These are phyloP conservation scores for Psidium friedrichsthalianum DNA, from an alignment of 345 rosid species.

Conservation along the genomic window DNA sequence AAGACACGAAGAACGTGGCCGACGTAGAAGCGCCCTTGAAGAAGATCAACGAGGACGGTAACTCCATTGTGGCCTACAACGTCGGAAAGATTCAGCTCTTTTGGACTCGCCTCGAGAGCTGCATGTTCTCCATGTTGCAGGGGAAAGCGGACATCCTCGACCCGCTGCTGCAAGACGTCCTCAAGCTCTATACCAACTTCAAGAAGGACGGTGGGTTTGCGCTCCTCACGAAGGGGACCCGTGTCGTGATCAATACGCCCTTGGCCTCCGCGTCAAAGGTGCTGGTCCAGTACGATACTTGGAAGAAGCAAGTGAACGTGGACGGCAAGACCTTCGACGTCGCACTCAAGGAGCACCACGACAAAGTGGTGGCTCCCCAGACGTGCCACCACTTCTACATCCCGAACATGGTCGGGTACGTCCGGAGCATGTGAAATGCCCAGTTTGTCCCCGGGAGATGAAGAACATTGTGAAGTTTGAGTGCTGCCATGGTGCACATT, in stretches of 20 bases:
- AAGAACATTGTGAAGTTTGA: not conserved
- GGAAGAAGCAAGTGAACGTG: slow-evolving; percentile 4
- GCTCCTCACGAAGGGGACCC: not conserved
- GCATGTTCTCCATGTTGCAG: slow-evolving; percentile 6
- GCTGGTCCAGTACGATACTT: not conserved
- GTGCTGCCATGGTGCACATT: slow-evolving; percentile 7
- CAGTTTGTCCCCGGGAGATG: slow-evolving; percentile 1
- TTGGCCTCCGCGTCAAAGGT: not conserved
- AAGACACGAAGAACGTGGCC: not conserved
- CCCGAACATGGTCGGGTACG: not conserved
- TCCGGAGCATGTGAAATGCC: slow-evolving; percentile 1
- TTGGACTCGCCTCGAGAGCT: slow-evolving; percentile 1
- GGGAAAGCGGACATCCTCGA: not conserved
- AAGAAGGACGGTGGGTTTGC: slow-evolving; percentile 3
- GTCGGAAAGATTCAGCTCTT: not conserved
- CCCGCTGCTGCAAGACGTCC: slow-evolving; percentile 1
- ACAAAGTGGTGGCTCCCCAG: not conserved
- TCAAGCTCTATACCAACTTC: slow-evolving; percentile 2
- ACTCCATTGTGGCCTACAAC: not conserved
- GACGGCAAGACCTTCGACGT: not conserved
- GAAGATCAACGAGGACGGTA: not conserved
- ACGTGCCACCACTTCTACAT: slow-evolving; percentile 1
- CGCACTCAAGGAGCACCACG: slow-evolving; percentile 3
- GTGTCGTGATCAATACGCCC: slow-evolving; percentile 2
- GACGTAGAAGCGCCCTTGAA: slow-evolving; percentile 1